phyloP scores from a whole-genome alignment of 495 filamentous ascomycete species.

The Venustampulla echinocandica region DNA sequence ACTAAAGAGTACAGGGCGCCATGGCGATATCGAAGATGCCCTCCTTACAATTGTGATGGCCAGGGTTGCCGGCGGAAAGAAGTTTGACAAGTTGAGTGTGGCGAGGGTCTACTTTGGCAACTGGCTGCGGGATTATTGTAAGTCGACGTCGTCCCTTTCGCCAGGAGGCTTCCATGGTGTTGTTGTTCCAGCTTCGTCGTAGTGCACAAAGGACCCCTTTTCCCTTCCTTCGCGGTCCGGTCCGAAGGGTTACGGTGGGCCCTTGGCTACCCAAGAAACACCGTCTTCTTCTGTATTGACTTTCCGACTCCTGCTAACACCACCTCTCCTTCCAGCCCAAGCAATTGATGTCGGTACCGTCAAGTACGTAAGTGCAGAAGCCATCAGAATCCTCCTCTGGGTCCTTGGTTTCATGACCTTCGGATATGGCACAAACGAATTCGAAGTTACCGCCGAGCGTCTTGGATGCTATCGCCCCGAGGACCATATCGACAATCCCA shows the following conservation, averaged over 20 bases:
- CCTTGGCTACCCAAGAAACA: too few relatives aligned
- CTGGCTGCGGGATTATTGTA: conserved; percentile 75
- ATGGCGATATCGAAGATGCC: conserved; percentile 93
- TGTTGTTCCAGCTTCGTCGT: too few relatives aligned
- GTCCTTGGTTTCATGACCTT: conserved; percentile 86
- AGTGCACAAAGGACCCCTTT: too few relatives aligned
- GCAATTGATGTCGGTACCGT: conserved; percentile 81
- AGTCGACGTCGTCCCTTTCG: too few relatives aligned
- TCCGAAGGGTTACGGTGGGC: too few relatives aligned
- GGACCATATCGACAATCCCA: conserved; percentile 83
- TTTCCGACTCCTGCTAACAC: conserved; percentile 25
- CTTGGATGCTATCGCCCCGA: conserved; percentile 90
- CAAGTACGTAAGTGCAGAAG: conserved; percentile 80
- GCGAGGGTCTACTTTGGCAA: conserved; percentile 84
- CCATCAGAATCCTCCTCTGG: conserved; percentile 83
- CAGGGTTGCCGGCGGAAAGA: conserved; percentile 68
- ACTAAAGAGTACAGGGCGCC: conserved; percentile 49
- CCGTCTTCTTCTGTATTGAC: too few relatives aligned
- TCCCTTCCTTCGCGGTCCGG: too few relatives aligned
- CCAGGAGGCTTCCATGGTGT: too few relatives aligned
- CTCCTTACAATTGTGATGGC: conserved; percentile 69
- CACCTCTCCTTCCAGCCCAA: conserved; percentile 35
- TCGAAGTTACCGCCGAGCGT: conserved; percentile 87
- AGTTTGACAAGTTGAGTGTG: conserved; percentile 80
- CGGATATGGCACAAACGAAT: conserved; percentile 94